phyloP scores from a whole-genome alignment of 208 protist species.

The Leishmania amazonensis region DNA sequence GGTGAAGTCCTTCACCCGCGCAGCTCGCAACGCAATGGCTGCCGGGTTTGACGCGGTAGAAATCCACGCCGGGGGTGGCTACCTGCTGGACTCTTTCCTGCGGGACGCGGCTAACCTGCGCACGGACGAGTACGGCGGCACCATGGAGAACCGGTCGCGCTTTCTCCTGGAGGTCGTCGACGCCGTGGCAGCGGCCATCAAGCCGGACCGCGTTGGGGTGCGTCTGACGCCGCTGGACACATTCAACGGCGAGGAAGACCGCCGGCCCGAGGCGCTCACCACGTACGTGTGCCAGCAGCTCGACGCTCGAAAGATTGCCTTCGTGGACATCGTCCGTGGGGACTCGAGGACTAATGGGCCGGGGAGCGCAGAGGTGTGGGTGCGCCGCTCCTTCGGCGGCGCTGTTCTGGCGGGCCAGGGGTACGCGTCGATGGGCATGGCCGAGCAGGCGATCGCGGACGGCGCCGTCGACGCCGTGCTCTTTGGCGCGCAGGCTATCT shows the following conservation, averaged over 20 bases:
- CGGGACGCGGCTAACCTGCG: constrained; percentile 61
- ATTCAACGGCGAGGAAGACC: constrained; percentile 38
- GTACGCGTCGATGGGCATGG: constrained; percentile 27
- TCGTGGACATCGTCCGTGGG: constrained; percentile 45
- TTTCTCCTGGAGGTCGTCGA: constrained; percentile 80
- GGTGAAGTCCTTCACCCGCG: constrained; percentile 57
- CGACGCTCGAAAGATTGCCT: constrained; percentile 41
- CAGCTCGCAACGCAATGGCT: constrained; percentile 59
- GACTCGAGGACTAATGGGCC: constrained; percentile 14
- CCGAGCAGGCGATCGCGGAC: constrained; percentile 49
- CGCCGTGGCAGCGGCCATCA: constrained; percentile 42
- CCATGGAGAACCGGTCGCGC: constrained; percentile 68
- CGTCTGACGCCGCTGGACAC: constrained; percentile 69
- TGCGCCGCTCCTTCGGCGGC: constrained; percentile 18
- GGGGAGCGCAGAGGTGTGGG: constrained; percentile 19
- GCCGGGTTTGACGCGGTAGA: constrained; percentile 92
- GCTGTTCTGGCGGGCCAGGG: constrained; percentile 26
- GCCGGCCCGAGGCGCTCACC: constrained; percentile 43
- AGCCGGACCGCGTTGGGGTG: constrained; percentile 46
- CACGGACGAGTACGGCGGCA: constrained; percentile 89
- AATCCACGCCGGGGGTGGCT: constrained; percentile 92
- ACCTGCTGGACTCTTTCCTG: constrained; percentile 89
- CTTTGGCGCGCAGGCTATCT: constrained; percentile 37
- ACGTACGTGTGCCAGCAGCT: constrained; percentile 60
- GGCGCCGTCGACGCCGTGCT: constrained; percentile 56